Percentiles rank a stretch among this genome's conserved stretches.
phyloP scores from a whole-genome alignment of 1,139 yeast genomes.

The Pichia sorboxylosa region DNA sequence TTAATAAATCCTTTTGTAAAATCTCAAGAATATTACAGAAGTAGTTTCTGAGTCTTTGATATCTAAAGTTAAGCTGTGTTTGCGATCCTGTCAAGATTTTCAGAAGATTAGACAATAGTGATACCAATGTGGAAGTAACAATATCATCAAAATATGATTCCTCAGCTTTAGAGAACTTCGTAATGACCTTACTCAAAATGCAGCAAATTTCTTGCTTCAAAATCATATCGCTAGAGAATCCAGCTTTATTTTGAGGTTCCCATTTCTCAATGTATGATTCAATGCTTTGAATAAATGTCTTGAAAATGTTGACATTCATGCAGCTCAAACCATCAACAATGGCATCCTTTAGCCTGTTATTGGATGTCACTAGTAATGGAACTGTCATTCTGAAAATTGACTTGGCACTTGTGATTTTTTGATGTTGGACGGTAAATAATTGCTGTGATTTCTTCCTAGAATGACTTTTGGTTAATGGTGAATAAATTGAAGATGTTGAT shows the following conservation, averaged over 20 bases:
- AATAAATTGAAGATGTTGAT: conserved; percentile 14
- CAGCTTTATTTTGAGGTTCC: conserved; percentile 28
- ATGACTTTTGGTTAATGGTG: conserved; percentile 28
- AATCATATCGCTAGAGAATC: conserved; percentile 11
- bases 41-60: conserved; percentile 66
- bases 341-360: conserved; percentile 68
- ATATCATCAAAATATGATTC: conserved; percentile 52
- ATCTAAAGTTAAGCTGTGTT: conserved; percentile 58
- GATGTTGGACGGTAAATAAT: conserved; percentile 73
- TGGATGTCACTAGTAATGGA: conserved; percentile 66
- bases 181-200: conserved; percentile 56
- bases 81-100: conserved; percentile 45
- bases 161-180: conserved; percentile 46
- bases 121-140: conserved; percentile 53
- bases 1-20: conserved; percentile 32
- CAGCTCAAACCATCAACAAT: conserved; percentile 80
- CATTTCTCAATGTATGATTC: conserved; percentile 53
- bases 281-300: conserved; percentile 67
- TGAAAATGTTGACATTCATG: conserved; percentile 79
- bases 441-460: conserved; percentile 66
- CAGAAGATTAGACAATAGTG: conserved; percentile 56
- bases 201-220: conserved; percentile 71
- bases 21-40: conserved; percentile 71
- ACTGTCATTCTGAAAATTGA: conserved; percentile 81
- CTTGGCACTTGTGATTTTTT: conserved; percentile 84